phyloP scores from a whole-genome alignment of 345 rosid genomes.

The Eucalyptus marginata region DNA sequence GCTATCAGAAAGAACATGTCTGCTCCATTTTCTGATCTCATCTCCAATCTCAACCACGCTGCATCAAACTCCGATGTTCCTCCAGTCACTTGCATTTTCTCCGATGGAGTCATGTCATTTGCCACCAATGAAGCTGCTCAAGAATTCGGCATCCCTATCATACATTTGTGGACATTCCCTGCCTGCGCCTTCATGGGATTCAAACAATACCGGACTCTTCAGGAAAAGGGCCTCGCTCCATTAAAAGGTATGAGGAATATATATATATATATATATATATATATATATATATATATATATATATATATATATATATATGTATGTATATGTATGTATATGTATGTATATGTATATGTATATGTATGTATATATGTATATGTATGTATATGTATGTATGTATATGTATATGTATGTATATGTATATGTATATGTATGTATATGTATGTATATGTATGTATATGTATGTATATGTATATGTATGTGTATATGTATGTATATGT shows the following conservation, averaged over 20 bases:
- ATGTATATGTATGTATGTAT: too few relatives aligned
- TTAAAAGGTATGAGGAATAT: neutral
- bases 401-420: too few relatives aligned
- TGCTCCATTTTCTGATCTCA: neutral
- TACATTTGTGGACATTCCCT: neutral
- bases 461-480: too few relatives aligned
- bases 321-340: too few relatives aligned
- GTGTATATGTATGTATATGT: too few relatives aligned
- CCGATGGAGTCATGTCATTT: neutral
- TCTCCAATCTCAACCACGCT: neutral
- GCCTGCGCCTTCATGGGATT: neutral
- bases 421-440: too few relatives aligned
- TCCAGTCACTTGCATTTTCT: neutral
- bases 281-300: too few relatives aligned
- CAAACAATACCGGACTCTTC: neutral
- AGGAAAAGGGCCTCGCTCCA: neutral
- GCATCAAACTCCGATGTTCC: neutral
- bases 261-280: too few relatives aligned
- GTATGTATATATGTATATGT: too few relatives aligned
- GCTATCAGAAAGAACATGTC: neutral
- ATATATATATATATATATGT: too few relatives aligned
- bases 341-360: too few relatives aligned
- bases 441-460: too few relatives aligned
- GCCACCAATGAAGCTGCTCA: neutral
- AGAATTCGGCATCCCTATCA: neutral